Percentiles rank a stretch among this genome's conserved stretches.
These are phyloP conservation scores for Thermoascus crustaceus DNA, from an alignment of 2,329 filamentous ascomycete genomes.

Conservation along the genomic window DNA sequence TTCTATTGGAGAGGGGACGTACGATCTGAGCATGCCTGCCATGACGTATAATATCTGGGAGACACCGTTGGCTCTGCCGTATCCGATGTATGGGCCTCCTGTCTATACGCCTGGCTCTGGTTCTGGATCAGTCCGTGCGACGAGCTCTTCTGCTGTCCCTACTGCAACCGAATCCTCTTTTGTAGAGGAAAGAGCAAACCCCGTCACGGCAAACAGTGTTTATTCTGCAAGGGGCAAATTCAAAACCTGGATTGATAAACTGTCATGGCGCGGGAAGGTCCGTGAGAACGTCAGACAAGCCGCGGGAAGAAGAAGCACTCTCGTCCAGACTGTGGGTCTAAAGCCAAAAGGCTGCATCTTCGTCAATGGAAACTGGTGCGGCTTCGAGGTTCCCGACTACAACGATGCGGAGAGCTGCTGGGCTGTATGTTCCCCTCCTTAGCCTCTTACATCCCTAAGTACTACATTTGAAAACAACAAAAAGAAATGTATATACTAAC, in stretches of 20 bases:
- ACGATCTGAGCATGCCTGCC: constrained; percentile 46
- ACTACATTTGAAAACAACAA: neutral
- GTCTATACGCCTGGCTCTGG: constrained; percentile 40
- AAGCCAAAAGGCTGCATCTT: constrained; percentile 51
- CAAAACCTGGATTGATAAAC: too few species aligned
- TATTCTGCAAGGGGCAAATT: too few species aligned
- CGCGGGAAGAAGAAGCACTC: constrained; percentile 7
- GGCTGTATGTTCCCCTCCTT: constrained; percentile 29
- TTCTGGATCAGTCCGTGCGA: neutral
- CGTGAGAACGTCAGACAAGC: too few species aligned
- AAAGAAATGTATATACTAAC: neutral
- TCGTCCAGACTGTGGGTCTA: constrained; percentile 40
- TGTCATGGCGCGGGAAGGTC: too few species aligned
- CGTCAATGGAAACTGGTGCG: constrained; percentile 68
- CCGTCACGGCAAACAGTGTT: too few species aligned
- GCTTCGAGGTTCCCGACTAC: constrained; percentile 52
- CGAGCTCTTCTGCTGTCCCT: neutral
- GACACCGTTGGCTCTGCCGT: constrained; percentile 44
- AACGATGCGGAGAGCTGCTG: constrained; percentile 52
- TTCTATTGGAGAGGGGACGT: constrained; percentile 56
- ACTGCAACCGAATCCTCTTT: constrained; percentile 6
- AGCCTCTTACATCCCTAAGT: neutral
- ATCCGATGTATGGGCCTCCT: constrained; percentile 51
- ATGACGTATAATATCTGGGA: constrained; percentile 60
- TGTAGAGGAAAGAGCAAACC: constrained; percentile 1